These are phyloP conservation scores for Umbelopsis sp. DNA, from an alignment of 192 early-diverging fungal species.

Conservation along the genomic window DNA sequence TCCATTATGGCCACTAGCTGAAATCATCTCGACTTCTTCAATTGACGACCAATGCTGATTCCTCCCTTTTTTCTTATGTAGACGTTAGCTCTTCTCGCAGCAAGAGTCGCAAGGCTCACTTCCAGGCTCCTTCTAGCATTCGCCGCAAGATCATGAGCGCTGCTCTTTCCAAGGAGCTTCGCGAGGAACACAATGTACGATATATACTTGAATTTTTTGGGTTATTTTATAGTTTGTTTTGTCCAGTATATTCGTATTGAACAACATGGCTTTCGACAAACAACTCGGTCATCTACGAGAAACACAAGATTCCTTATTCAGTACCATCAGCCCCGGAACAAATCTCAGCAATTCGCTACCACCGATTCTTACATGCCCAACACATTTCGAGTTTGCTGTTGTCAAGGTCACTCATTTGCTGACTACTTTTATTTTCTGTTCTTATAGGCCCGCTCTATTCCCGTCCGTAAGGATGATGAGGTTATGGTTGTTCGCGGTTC, in stretches of 20 bases:
- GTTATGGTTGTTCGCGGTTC: conserved; percentile 93
- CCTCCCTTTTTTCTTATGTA: conserved; percentile 16
- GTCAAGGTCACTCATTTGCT: background rate
- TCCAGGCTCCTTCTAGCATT: conserved; percentile 92
- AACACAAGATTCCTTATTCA: too few species aligned
- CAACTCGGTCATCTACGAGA: background rate
- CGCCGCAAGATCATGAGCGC: conserved; percentile 97
- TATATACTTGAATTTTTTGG: conserved; percentile 10
- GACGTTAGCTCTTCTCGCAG: conserved; percentile 90
- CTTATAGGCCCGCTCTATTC: conserved; percentile 83
- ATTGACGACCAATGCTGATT: background rate
- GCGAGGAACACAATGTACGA: conserved; percentile 90
- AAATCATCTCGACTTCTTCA: background rate
- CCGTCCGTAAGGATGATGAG: conserved; percentile 98
- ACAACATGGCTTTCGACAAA: background rate
- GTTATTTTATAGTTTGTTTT: background rate
- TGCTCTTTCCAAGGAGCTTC: conserved; percentile 96
- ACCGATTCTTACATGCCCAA: too few species aligned
- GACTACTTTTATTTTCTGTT: conserved; percentile 15
- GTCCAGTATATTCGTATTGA: background rate
- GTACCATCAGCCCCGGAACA: too few species aligned
- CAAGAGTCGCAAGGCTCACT: conserved; percentile 98
- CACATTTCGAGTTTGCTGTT: background rate
- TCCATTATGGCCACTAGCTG: background rate
- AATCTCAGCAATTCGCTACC: too few species aligned